Base-by-base conservation (phyloP, 257 asterid species). In the Sherardia arvensis region DNA sequence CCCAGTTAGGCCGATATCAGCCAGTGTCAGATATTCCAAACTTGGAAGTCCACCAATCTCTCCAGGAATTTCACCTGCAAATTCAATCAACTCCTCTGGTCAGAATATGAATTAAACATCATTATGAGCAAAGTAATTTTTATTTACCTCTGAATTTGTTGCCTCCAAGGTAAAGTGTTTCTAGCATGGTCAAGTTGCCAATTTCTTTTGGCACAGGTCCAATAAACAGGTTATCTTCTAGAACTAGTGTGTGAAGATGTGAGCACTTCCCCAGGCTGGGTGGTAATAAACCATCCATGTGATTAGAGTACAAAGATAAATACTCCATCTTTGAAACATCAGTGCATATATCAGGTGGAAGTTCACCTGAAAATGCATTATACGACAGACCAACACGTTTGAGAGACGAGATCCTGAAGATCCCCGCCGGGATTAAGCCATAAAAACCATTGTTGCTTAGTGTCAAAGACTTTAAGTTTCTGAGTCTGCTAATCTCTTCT, bases 191-290 rank as follows among this genome's bases (percentile, higher is more conserved):
- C 49, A 75, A 54, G 71, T 74, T 77, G 49, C 83, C 77, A 11
- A 77, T 58, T 45, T 65, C 78, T 70, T 66, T 66, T 29, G 78
- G 81, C 48, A 75, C 56, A 56, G 33, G 36, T 30, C 84, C 80
- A 0, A 1, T 45, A 66, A 73, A 76, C 1, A 65, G 29, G 66
- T 79, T 76, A 12, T 26, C 59, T 28, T 66, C 20, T 21, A 76
- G 40, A 4, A 67, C 26, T 40, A 79, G 17, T 18, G 51, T 14
- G 62, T 59, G 36, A 9, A 73, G 77, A 61, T 61, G 22, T 8
- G 48, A 18, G 33, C 78, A 72, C 45, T 60, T 59, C 40, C 61
- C 66, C 25, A 68, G 18, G 33, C 59, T 66, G 3, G 68, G 8
- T 18, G 80, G 82, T 30, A 80, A 33, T 12, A 12, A 0, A 4